These are phyloP conservation scores for Kurtzmaniella natalensis DNA, from an alignment of 1,139 yeast genomes.

Conservation along the genomic window DNA sequence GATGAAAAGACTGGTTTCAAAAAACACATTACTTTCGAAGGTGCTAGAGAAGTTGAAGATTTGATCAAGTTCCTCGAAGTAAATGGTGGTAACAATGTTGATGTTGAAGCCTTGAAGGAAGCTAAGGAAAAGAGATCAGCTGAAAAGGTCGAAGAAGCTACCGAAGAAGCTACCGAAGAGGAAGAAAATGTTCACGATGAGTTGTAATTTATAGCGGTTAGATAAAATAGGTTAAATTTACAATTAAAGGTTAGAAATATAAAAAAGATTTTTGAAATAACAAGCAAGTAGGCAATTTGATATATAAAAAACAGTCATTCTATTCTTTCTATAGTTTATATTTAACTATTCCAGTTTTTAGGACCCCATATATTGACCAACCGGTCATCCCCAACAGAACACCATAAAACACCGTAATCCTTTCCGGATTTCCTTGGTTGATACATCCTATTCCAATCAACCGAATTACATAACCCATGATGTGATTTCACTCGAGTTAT, in stretches of 20 bases:
- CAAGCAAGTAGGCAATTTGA: no score
- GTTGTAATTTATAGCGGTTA: slow-evolving; percentile 29
- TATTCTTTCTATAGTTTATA: background rate
- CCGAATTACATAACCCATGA: slow-evolving; percentile 62
- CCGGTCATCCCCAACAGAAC: slow-evolving; percentile 83
- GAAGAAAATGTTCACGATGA: slow-evolving; percentile 40
- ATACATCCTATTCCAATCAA: slow-evolving; percentile 62
- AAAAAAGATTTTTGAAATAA: no score
- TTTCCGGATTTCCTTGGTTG: slow-evolving; percentile 10
- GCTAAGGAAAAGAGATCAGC: slow-evolving; percentile 26
- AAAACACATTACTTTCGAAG: slow-evolving; percentile 65
- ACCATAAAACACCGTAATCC: slow-evolving; percentile 56
- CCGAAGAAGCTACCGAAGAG: slow-evolving; percentile 10
- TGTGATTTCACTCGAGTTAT: slow-evolving; percentile 63
- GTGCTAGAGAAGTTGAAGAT: slow-evolving; percentile 71
- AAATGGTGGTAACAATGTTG: slow-evolving; percentile 56
- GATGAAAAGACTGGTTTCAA: slow-evolving; percentile 48
- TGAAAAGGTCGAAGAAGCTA: slow-evolving; percentile 11
- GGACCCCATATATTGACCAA: slow-evolving; percentile 64
- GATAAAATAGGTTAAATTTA: background rate
- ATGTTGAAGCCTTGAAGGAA: slow-evolving; percentile 38
- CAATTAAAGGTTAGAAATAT: background rate
- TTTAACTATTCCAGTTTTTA: slow-evolving; percentile 11
- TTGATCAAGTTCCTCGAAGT: slow-evolving; percentile 68
- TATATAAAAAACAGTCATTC: slow-evolving; percentile 2